Evolutionary conservation across 805 yeast genomes (phyloP).

Genomic region (Yamadazyma insecticola): DNA sequence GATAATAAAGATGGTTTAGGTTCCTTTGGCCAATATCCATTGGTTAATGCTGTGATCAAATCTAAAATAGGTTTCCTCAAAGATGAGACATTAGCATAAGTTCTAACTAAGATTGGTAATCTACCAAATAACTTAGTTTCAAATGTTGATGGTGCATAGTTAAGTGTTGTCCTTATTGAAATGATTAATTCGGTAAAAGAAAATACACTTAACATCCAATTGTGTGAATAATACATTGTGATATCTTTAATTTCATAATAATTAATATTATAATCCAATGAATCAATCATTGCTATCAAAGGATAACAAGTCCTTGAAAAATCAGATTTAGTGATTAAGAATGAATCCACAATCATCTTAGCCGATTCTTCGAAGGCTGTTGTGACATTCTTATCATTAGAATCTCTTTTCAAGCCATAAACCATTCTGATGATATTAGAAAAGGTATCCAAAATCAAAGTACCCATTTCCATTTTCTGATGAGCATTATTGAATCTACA

Average conservation of each 20-base stretch:
- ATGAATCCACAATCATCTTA: conserved; percentile 46
- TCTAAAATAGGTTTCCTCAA: conserved; percentile 51
- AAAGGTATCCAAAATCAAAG: conserved; percentile 50
- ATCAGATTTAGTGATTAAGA: conserved; percentile 48
- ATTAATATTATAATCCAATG: conserved; percentile 33
- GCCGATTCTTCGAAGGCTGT: conserved; percentile 50
- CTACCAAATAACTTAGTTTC: conserved; percentile 57
- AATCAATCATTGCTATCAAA: conserved; percentile 45
- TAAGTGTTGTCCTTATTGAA: conserved; percentile 48
- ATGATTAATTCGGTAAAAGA: conserved; percentile 55
- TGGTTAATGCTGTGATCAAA: conserved; percentile 54
- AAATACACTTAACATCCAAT: conserved; percentile 49
- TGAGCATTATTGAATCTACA: conserved; percentile 59
- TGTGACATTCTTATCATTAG: conserved; percentile 47
- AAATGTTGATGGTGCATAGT: conserved; percentile 54
- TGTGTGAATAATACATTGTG: conserved; percentile 43
- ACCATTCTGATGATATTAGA: conserved; percentile 47
- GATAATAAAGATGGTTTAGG: conserved; percentile 77
- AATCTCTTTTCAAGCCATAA: conserved; percentile 35
- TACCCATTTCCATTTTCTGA: conserved; percentile 62
- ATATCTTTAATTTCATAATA: conserved; percentile 38
- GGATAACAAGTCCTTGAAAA: conserved; percentile 54
- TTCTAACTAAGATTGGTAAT: conserved; percentile 51
- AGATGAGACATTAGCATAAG: conserved; percentile 47
- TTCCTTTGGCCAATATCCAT: conserved; percentile 50